Evolutionary conservation across 495 filamentous ascomycete species (phyloP).

Genomic region (Lophium mytilinum): DNA sequence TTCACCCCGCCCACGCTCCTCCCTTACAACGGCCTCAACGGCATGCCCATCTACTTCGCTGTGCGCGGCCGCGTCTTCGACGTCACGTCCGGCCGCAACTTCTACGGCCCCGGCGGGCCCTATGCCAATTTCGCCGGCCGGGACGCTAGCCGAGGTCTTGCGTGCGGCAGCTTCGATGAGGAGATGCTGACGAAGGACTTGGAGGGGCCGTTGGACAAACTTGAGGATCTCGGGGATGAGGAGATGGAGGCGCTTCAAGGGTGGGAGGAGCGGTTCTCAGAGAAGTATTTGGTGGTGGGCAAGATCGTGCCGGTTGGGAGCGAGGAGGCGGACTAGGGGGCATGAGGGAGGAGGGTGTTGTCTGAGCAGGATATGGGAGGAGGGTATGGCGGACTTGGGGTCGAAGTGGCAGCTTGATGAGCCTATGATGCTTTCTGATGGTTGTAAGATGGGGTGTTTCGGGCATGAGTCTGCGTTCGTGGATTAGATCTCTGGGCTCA

Average conservation of each 20-base stretch:
- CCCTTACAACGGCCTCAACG: constrained; percentile 76
- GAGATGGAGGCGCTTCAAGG: constrained; percentile 75
- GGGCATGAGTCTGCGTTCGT: no score
- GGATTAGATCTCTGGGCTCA: no score
- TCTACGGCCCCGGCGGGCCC: constrained; percentile 88
- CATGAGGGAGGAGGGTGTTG: not conserved
- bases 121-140: constrained; percentile 92
- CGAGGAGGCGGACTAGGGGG: constrained; percentile 37
- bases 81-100: constrained; percentile 73
- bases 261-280: constrained; percentile 87
- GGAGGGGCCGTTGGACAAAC: constrained; percentile 73
- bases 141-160: constrained; percentile 87
- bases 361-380: no score
- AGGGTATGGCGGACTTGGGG: no score
- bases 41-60: constrained; percentile 71
- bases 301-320: constrained; percentile 68
- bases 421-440: no score
- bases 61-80: constrained; percentile 84
- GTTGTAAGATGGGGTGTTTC: no score
- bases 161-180: constrained; percentile 88
- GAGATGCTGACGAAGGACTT: constrained; percentile 94
- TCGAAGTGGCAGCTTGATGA: no score
- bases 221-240: constrained; percentile 64
- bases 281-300: constrained; percentile 95
- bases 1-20: constrained; percentile 82